These are phyloP conservation scores for Chlorella sp. DNA, from an alignment of 139 green algal species.

Conservation along the genomic window DNA sequence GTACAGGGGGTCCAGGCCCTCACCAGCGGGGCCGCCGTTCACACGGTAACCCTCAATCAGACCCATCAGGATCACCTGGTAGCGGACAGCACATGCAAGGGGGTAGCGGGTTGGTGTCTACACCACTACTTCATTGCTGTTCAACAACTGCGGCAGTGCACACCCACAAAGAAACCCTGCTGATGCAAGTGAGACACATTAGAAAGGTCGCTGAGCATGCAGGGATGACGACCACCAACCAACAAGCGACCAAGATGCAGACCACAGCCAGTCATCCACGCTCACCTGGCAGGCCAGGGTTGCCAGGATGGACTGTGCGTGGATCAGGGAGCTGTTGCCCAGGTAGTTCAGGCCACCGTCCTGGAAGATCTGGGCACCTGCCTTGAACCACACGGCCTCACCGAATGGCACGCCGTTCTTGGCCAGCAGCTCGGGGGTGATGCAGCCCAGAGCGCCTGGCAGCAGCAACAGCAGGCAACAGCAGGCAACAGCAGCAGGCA, in stretches of 20 bases:
- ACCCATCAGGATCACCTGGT: slow-evolving; percentile 81
- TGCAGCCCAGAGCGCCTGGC: slow-evolving; percentile 80
- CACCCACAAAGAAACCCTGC: too few species aligned
- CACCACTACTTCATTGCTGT: neutral
- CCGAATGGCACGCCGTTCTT: slow-evolving; percentile 38
- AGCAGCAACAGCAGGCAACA: slow-evolving; percentile 92
- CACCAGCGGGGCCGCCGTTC: slow-evolving; percentile 60
- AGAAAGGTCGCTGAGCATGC: neutral
- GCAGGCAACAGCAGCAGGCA: too few species aligned
- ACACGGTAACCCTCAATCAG: slow-evolving; percentile 70
- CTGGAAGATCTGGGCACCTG: slow-evolving; percentile 79
- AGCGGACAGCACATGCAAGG: slow-evolving; percentile 6
- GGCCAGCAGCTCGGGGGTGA: slow-evolving; percentile 52
- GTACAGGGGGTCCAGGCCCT: slow-evolving; percentile 56
- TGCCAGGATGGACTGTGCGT: slow-evolving; percentile 90
- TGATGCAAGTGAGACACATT: neutral
- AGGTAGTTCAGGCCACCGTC: slow-evolving; percentile 76
- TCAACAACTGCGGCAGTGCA: neutral
- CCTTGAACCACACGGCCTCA: slow-evolving; percentile 88
- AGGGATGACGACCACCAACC: neutral
- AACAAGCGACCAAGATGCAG: neutral
- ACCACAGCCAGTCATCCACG: neutral
- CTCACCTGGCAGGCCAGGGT: slow-evolving; percentile 77
- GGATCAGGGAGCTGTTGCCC: slow-evolving; percentile 53
- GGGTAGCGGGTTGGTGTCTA: neutral